A percentile compares a stretch with the other conserved stretches of the same genome.
These are phyloP conservation scores for Russula vinacea DNA, from an alignment of 768 basidiomycete species.

Conservation along the genomic window DNA sequence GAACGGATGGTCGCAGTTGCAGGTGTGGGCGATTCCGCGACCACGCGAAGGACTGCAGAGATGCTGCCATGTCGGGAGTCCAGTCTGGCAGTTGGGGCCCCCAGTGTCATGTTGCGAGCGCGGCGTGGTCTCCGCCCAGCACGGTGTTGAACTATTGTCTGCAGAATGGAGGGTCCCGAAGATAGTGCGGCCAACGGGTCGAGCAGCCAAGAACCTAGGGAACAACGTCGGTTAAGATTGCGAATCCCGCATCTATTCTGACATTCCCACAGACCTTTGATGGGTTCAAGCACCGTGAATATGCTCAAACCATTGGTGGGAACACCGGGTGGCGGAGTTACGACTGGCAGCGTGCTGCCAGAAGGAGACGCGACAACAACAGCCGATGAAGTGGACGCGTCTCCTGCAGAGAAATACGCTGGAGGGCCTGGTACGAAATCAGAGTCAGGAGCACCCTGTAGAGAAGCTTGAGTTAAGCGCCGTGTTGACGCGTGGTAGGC, in stretches of 20 bases:
- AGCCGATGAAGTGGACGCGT: conserved; percentile 5
- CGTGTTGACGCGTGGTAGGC: background rate
- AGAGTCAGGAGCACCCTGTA: background rate
- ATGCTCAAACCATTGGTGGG: conserved; percentile 16
- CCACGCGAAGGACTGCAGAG: conserved; percentile 11
- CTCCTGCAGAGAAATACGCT: background rate
- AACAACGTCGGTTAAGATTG: background rate
- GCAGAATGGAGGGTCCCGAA: conserved; percentile 8
- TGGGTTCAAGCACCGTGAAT: conserved; percentile 15
- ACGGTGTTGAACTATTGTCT: conserved; percentile 6
- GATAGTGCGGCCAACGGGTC: conserved; percentile 17
- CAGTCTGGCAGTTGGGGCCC: conserved; percentile 21
- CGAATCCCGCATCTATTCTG: background rate
- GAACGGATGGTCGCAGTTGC: conserved; percentile 16
- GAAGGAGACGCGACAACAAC: conserved; percentile 11
- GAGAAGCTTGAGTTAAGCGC: background rate
- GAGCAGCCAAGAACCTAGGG: conserved; percentile 25
- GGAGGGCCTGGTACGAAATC: background rate
- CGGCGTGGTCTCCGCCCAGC: conserved; percentile 13
- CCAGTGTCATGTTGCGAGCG: conserved; percentile 12
- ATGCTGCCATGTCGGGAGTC: conserved; percentile 20
- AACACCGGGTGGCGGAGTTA: background rate
- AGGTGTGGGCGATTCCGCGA: background rate
- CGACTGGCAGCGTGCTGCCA: background rate
- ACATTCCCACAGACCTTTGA: conserved; percentile 14